Evolutionary conservation across 2,329 filamentous ascomycete genomes (phyloP), one percentile per base, ranked within the genome.

Genomic region (Fusarium sp.): DNA sequence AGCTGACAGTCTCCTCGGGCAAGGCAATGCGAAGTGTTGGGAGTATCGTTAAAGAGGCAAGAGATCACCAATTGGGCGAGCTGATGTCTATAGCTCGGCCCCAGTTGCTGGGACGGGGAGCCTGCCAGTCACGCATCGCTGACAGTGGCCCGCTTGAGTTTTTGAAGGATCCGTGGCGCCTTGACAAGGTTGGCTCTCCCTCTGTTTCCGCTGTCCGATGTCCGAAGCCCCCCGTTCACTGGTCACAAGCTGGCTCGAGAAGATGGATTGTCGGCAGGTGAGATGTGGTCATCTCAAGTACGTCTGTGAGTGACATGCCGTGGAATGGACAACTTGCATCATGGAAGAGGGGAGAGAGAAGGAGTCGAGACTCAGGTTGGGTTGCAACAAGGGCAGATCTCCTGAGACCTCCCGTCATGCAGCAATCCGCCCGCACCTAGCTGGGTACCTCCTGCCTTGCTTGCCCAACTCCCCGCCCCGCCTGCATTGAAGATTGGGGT

Each of bases 101-200:
- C 38, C 14, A 45, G 40, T 45, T 60, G 58, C 58, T 61, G 58
- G 58, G 38, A 45, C 38, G 38, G 58, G 24, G 29, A 61, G n/a
- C 58, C 58, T 29, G 13, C 58, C 58, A 60, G 14, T 9, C 54
- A 24, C 29, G 8, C n/a, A 34, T n/a, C 18, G 38, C 38, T 31
- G 24, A 45, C 58, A 34, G 27, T 37, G 58, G 38, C 18, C 38
- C 58, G 38, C 38, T 61, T 47, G 58, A 22, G 47, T 52, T 24
- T 37, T 34, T 47, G 58, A 34, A 61, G 58, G 38, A 47, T 37
- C 58, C 20, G 38, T 60, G 58, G 58, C 58, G 58, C 24, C 38
- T 40, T 6, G 38, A 27, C 54, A 31, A 31, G 37, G 57, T 31
- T 58, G 54, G 57, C 20, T 60, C 37, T 16, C 52, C 52, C 27